Evolutionary conservation across 768 basidiomycete genomes (phyloP).

Genomic region (Fistulinella prunicolor): DNA sequence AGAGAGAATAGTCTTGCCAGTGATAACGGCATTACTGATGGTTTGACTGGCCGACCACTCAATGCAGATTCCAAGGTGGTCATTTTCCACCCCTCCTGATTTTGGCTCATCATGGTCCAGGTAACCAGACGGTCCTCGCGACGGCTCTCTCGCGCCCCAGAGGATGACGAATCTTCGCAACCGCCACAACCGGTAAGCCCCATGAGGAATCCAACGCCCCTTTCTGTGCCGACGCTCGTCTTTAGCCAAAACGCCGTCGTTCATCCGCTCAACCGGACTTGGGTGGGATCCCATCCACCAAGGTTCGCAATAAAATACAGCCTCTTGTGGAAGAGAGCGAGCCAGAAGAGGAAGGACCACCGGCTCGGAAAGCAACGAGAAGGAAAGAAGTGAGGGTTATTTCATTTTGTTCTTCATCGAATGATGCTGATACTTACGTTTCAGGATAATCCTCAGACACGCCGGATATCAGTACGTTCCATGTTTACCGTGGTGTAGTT

Average conservation of each 20-base stretch:
- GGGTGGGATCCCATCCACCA: constrained; percentile 45
- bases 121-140: constrained; percentile 56
- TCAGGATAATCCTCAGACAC: constrained; percentile 48
- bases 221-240: constrained; percentile 13
- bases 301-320: constrained; percentile 38
- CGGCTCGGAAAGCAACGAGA: constrained; percentile 56
- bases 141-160: constrained; percentile 57
- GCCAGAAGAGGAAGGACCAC: constrained; percentile 60
- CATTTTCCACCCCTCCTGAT: constrained; percentile 3
- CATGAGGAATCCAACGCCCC: neutral
- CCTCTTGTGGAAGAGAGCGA: constrained; percentile 71
- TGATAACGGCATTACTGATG: constrained; percentile 80
- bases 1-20: constrained; percentile 70
- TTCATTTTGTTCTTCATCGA: neutral
- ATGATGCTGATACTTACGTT: constrained; percentile 25
- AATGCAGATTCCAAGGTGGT: constrained; percentile 46
- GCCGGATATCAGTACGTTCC: constrained; percentile 52
- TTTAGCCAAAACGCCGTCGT: constrained; percentile 73
- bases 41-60: constrained; percentile 72
- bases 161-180: constrained; percentile 40
- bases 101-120: constrained; percentile 10
- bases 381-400: constrained; percentile 51
- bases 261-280: constrained; percentile 75
- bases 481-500: constrained; percentile 12
- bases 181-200: constrained; percentile 56